A percentile compares a stretch with the other conserved stretches of the same genome.
phyloP scores from a whole-genome alignment of 2,329 filamentous ascomycete genomes.

The Exophiala aquamarina region DNA sequence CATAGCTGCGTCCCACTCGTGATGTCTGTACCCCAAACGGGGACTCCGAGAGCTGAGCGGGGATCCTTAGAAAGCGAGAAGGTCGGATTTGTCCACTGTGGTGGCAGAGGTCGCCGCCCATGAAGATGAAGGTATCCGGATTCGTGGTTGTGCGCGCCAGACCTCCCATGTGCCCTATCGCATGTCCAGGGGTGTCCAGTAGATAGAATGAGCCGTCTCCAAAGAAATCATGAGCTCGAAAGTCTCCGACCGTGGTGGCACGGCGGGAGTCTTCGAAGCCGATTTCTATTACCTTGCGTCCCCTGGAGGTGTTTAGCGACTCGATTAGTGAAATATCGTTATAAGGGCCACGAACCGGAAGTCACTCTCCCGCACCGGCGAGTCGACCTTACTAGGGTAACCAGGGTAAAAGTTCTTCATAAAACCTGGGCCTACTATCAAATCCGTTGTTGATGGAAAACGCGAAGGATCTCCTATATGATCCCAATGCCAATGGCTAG shows the following conservation, averaged over 20 bases:
- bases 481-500: constrained; percentile 29
- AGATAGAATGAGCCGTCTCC: constrained; percentile 43
- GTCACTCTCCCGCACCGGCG: constrained; percentile 37
- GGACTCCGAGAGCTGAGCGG: background rate
- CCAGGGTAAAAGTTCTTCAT: constrained; percentile 46
- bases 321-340: too few relatives aligned
- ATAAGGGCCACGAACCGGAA: constrained; percentile 25
- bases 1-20: background rate
- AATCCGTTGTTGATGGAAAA: constrained; percentile 1
- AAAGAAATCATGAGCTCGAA: constrained; percentile 42
- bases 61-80: constrained; percentile 2
- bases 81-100: constrained; percentile 30
- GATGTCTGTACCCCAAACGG: background rate
- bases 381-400: constrained; percentile 42
- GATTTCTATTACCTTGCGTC: constrained; percentile 1
- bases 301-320: background rate
- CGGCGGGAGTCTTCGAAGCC: background rate
- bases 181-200: constrained; percentile 46
- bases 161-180: constrained; percentile 50
- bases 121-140: constrained; percentile 45
- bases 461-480: constrained; percentile 7
- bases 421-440: constrained; percentile 53
- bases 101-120: constrained; percentile 51
- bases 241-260: constrained; percentile 32
- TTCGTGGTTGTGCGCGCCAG: constrained; percentile 44